Conservation (phyloP, 306 rosid species). For the Citrullus amarus region DNA sequence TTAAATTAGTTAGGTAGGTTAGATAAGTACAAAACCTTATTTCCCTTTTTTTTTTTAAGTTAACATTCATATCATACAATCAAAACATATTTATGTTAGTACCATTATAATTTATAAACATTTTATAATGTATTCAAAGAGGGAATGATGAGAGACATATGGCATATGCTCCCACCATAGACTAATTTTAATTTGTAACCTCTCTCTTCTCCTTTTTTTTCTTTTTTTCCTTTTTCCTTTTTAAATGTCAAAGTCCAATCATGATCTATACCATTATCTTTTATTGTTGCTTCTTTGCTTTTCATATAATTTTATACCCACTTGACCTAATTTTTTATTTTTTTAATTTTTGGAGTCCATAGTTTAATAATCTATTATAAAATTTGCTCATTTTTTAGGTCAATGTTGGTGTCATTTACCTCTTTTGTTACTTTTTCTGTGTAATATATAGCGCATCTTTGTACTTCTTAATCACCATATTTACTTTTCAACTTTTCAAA, state of each 20-base stretch:
- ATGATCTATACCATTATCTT: slow-evolving; percentile 4
- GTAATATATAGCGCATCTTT: not conserved
- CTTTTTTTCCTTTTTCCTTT: not conserved
- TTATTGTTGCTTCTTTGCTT: not conserved
- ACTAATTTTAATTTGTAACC: not conserved
- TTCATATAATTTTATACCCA: not conserved
- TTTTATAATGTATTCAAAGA: not conserved
- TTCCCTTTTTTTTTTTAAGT: not conserved
- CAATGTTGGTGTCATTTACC: not conserved
- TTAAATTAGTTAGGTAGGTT: not conserved
- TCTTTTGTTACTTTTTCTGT: not conserved
- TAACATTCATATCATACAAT: not conserved
- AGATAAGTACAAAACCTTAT: not conserved
- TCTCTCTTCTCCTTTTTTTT: not conserved
- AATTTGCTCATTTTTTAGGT: not conserved
- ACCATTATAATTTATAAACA: not conserved
- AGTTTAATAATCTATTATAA: not conserved
- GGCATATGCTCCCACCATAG: not conserved
- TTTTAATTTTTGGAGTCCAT: not conserved
- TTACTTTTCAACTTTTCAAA: not conserved
- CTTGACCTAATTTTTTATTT: not conserved
- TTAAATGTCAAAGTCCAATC: not conserved
- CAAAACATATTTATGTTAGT: not conserved
- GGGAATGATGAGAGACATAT: not conserved
- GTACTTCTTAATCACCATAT: not conserved